Base-by-base conservation (phyloP, 2,329 filamentous ascomycete species). In the Colletotrichum tofieldiae region DNA sequence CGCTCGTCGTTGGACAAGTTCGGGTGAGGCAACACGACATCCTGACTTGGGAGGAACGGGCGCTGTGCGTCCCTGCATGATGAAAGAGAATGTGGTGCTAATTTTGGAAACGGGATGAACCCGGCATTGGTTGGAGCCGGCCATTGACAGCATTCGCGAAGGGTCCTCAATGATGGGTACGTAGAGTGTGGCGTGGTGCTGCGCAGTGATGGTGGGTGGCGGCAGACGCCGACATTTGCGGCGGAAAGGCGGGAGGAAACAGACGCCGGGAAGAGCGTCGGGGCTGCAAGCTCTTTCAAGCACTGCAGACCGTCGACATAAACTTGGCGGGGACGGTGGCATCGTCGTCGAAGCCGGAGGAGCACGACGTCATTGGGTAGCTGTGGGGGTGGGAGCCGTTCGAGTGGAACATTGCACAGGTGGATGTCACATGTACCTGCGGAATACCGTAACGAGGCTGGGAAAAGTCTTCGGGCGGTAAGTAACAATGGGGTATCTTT, bases 21-120 rank as follows among this genome's bases (percentile, higher is more conserved):
- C 51, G 11, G 37, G 43, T 12, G 16, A 55, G 65, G 65, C 35
- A 69, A 72, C 52, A 72, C 59, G 29, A 14, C 70, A 72, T 64
- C 39, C 47, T 58, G 59, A 64, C 65, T 41, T 52, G 45, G 65
- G 32, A 23, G 29, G 59, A 70, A 32, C 51, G 51, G 39, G 45
- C 47, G 52, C 47, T 55, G 45, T 65, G 47, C 60, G 65, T 72
- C 65, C 70, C 65, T 72, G 70, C 70, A 72, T 72, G 54, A 69
- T 37, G 59, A 32, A 39, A 56, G 18, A 69, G 54, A 47, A 49
- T 37, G 59, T 41, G 65, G 65, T 72, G 70, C 70, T 72, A 72
- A 72, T 72, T 72, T 64, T 72, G 70, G 70, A 72, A 69, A 72
- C 54, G 59, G 70, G 70, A 72, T 65, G 60, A 72, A 72, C 65